Evolutionary conservation across 202 grass and related monocot genomes (phyloP), one percentile per base, ranked within the genome.

Genomic region (Bolboschoenoplectus hybrid): DNA sequence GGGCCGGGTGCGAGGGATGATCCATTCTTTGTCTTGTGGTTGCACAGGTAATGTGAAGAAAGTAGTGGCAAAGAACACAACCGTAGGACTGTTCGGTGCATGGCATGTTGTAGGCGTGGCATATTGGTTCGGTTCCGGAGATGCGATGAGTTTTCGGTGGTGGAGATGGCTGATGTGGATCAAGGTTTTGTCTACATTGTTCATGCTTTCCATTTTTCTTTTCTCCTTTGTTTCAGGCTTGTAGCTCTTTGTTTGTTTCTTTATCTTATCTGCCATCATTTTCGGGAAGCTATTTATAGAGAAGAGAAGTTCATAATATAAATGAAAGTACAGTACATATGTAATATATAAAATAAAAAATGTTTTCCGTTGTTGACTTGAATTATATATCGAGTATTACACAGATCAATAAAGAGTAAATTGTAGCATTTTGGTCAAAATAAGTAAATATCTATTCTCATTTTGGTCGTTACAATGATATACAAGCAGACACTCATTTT

Each of bases 81-180:
- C 45, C 8, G 38, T 87, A 87, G 35, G 75, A 79, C 3, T 67
- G 5, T 2, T 49, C 65, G 36, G 51, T 34, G 9, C 78, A 87
- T 0, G 63, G 51, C 35, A 53, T 44, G 34, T 70, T 74, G 64
- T 64, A 87, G 5, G 64, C 85, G 55, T 63, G 43, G 63, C 85
- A 87, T 26, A 82, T 66, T 13, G 64, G 76, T 41, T 50, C 6
- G 40, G 43, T 11, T 63, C 56, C 2, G 41, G 53, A 2, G 55
- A 56, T n/a, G 17, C 7, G 1, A 57, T 40, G 3, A 87, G 64
- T 76, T 63, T 74, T 35, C 82, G 55, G 35, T 64, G 65, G 63
- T 82, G 85, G 49, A 87, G 85, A 5, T 82, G 85, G 65, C 64
- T 82, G 40, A 82, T 82, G 64, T 87, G 85, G 63, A 81, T 19